Conservation (phyloP, 768 basidiomycete species). For the Krasilnikovozyma curviuscula region DNA sequence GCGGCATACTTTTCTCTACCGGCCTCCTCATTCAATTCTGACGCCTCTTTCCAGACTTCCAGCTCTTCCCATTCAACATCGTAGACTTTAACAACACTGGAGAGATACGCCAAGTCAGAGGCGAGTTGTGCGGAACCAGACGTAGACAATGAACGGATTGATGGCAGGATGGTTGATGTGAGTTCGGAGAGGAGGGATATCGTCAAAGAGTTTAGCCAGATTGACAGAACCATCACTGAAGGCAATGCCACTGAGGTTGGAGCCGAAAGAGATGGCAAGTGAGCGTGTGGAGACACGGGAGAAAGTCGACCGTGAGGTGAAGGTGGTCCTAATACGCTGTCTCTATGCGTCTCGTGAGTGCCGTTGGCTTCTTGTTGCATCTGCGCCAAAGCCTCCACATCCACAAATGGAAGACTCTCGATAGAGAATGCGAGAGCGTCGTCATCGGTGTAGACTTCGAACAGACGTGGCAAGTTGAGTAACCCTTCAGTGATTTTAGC, state of each 20-base stretch:
- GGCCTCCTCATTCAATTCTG: too few species aligned
- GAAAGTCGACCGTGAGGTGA: slow-evolving; percentile 30
- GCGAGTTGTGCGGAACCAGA: slow-evolving; percentile 50
- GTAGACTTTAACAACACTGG: slow-evolving; percentile 72
- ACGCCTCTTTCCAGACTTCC: slow-evolving; percentile 55
- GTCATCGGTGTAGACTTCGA: slow-evolving; percentile 85
- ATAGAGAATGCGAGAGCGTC: slow-evolving; percentile 77
- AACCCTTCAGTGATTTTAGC: slow-evolving; percentile 84
- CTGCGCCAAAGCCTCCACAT: slow-evolving; percentile 30
- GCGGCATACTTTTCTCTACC: too few species aligned
- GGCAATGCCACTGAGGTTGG: slow-evolving; percentile 28
- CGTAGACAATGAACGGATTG: slow-evolving; percentile 40
- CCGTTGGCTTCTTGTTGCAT: neutral
- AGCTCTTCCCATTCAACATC: slow-evolving; percentile 71
- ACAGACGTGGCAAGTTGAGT: slow-evolving; percentile 74
- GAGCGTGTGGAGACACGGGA: slow-evolving; percentile 23
- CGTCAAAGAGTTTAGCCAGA: slow-evolving; percentile 83
- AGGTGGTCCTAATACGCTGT: slow-evolving; percentile 16
- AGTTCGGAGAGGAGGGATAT: slow-evolving; percentile 58
- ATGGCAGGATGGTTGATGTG: slow-evolving; percentile 48
- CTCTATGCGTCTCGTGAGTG: slow-evolving; percentile 32
- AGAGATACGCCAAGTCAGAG: slow-evolving; percentile 72
- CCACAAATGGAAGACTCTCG: slow-evolving; percentile 54
- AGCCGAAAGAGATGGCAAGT: slow-evolving; percentile 10
- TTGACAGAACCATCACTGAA: slow-evolving; percentile 63